Base-by-base conservation (phyloP, 1,284 basidiomycete genomes). In the Hemileia vastatrix region DNA sequence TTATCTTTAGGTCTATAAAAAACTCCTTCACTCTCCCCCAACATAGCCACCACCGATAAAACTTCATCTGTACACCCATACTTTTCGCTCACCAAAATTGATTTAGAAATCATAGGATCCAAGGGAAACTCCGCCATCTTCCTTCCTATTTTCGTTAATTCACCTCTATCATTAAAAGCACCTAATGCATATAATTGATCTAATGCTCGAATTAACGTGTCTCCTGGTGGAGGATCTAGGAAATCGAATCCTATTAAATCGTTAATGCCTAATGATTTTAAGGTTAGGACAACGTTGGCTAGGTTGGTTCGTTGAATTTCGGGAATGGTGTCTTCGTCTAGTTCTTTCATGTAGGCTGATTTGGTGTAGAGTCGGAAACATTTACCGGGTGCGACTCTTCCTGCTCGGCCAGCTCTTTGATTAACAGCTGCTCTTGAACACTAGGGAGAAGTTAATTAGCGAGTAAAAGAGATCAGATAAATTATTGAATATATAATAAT, bases 101-200 rank as follows among this genome's bases (percentile, higher is more conserved):
- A 85, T 77, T 97, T 97, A 45, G 88, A 90, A 69, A 99, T 79
- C 87, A 96, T 96, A 2, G 95, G 95, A 72, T 99, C 95, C 43
- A 97, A 90, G 4, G 94, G 94, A 77, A 99, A 98, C 76, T 98
- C 95, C 3, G 94, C 94, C 95, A 98, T 98, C 53, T 92, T 80
- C 61, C 95, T 81, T 0, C 95, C 95, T 23, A 98, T 82, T 74
- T 96, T 92, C 9, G 95, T 99, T 67, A 98, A 77, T 76, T 98
- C 93, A 11, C 95, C 95, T 64, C 88, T 82, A 76, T 98, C 93
- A 76, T 98, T 97, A 67, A 99, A 80, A 0, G 94, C 93, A 19
- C 94, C 95, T 0, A 99, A 80, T 0, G 93, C 94, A 77, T 98
- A 98, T 0, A 99, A 78, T 66, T 54, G 40, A 76, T 97, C 93